Base-by-base conservation (phyloP, 2,329 filamentous ascomycete genomes). In the Stemphylium lycopersici region DNA sequence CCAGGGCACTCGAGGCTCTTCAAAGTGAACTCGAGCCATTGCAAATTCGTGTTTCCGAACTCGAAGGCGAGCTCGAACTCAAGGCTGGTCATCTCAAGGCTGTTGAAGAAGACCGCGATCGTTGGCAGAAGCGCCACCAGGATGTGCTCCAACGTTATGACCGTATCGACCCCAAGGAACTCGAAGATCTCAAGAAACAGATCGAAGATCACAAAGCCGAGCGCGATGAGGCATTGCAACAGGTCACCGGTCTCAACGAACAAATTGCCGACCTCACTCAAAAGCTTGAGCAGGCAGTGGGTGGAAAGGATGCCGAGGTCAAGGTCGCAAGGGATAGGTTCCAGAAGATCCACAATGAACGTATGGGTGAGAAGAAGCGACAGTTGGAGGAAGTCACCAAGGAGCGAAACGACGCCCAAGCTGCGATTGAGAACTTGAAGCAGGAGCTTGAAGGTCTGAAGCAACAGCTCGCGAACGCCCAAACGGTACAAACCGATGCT, bases 101-200 rank as follows among this genome's bases (percentile, higher is more conserved):
- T 59, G 83, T 98, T 8, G 90, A 96, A 62, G 90, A 95, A 67
- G 93, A 98, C 71, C 88, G 95, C 13, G 93, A 98, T 71, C 86
- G 91, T 53, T 97, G 93, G 90, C 92, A 96, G 76, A 93, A 97
- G 80, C 89, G 95, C 20, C 96, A 92, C 1, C 92, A 98, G 71
- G 91, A 96, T 65, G 97, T 99, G 58, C 84, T 99, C 45, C 92
- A 91, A 62, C 97, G 96, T 73, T 97, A 98, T 70, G 93, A 96
- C 64, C 90, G 93, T 51, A 91, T 96, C 47, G 95, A 99, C 70
- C 93, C 95, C 38, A 91, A 90, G 3, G 93, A 98, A 70, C 84
- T 97, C 71, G 93, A 98, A 66, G 87, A 89, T 55, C 83, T 99
- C 53, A 96, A 95, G 78, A 86, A 90, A 69, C 87, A 88, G 55